These are phyloP conservation scores for Fusarium sp. DNA, from an alignment of 2,329 filamentous ascomycete species.

Conservation along the genomic window DNA sequence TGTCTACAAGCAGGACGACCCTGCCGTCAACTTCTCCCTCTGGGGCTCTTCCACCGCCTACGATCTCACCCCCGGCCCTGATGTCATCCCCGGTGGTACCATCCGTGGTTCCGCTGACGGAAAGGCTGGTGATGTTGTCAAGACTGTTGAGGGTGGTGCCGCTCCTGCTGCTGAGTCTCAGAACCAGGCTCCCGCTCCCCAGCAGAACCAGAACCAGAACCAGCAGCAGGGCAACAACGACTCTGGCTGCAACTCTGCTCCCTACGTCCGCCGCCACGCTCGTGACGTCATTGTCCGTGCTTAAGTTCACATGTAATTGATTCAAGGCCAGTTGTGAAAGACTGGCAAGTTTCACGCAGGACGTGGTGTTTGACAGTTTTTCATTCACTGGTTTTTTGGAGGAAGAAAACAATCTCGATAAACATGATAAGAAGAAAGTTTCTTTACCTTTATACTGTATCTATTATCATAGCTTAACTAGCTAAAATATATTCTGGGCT, in stretches of 20 bases:
- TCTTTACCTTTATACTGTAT: neutral
- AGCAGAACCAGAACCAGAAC: neutral
- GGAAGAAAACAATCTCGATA: neutral
- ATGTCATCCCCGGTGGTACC: conserved; percentile 22
- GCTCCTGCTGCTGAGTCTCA: conserved; percentile 1
- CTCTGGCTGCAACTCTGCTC: neutral
- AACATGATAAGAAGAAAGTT: neutral
- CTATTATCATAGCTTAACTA: neutral
- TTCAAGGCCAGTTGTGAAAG: neutral
- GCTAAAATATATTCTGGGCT: neutral
- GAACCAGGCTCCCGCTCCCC: neutral
- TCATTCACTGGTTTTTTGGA: neutral
- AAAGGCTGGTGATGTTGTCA: conserved; percentile 1
- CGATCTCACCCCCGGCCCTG: conserved; percentile 9
- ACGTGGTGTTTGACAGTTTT: conserved; percentile 16
- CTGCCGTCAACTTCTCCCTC: conserved; percentile 20
- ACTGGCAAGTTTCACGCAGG: conserved; percentile 20
- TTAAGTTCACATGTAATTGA: neutral
- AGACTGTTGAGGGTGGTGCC: conserved; percentile 14
- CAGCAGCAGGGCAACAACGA: neutral
- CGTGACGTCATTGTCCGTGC: neutral
- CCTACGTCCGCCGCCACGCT: conserved; percentile 17
- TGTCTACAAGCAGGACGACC: conserved; percentile 24
- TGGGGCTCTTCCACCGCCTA: conserved; percentile 18
- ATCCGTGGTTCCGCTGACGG: conserved; percentile 20